Percentiles rank a stretch among this genome's conserved stretches.
phyloP scores from a whole-genome alignment of 2,329 filamentous ascomycete species.

The Venturia aucupariae region DNA sequence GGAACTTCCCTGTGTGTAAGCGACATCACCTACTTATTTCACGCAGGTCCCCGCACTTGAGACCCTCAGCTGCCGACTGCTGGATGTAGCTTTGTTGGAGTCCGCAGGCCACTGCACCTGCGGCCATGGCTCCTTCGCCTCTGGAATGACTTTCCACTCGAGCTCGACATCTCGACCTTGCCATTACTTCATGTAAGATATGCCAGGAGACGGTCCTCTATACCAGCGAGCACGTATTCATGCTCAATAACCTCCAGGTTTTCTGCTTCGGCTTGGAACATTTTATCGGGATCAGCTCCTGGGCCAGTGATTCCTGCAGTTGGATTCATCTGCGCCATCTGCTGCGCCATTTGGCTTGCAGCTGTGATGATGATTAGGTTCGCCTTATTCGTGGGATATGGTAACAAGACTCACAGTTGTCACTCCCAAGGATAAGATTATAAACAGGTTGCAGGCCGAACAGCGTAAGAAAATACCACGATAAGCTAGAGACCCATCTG shows the following conservation, averaged over 20 bases:
- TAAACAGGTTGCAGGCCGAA: slow-evolving; percentile 96
- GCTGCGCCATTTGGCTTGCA: slow-evolving; percentile 82
- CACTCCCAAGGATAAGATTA: slow-evolving; percentile 89
- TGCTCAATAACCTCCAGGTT: slow-evolving; percentile 94
- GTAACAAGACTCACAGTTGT: slow-evolving; percentile 63
- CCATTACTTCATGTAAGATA: slow-evolving; percentile 18
- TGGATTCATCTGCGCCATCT: slow-evolving; percentile 67
- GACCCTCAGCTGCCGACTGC: not conserved
- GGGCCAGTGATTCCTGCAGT: slow-evolving; percentile 78
- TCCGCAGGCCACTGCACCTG: not conserved
- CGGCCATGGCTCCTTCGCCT: not conserved
- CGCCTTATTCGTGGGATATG: not conserved
- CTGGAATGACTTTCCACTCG: not conserved
- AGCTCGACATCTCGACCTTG: not conserved
- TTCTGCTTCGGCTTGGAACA: slow-evolving; percentile 86
- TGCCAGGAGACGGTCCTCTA: slow-evolving; percentile 72
- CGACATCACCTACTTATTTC: not conserved
- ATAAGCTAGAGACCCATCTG: slow-evolving; percentile 95
- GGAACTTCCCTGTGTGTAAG: not conserved
- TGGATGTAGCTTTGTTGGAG: not conserved
- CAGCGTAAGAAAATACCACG: slow-evolving; percentile 97
- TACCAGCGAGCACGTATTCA: slow-evolving; percentile 78
- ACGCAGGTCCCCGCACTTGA: slow-evolving; percentile 6
- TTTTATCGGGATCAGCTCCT: slow-evolving; percentile 89
- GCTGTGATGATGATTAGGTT: slow-evolving; percentile 42